Evolutionary conservation across 495 filamentous ascomycete species (phyloP), one percentile per base, ranked within the genome.

Genomic region (Hypomontagnella submonticulosa): DNA sequence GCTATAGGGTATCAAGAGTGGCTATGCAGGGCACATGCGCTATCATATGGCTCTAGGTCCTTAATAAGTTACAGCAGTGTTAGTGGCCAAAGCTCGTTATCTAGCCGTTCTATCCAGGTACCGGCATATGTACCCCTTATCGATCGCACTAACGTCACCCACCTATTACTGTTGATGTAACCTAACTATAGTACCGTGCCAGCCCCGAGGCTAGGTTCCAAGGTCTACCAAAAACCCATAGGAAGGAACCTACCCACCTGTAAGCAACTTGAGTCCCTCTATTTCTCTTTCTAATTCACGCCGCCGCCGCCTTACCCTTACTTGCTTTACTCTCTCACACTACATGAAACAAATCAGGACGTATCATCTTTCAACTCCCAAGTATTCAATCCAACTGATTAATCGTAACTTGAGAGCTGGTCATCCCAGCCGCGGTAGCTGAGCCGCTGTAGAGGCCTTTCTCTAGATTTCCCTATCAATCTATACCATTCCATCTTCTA

Each of bases 61-160:
- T 27, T 27, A 27, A 50, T 50, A 32, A 33, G 16, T 19, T 56
- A 36, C 13, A 44, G 27, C 34, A 13, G 12, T 7, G 9, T 18
- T 11, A 8, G 52, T 48, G 23, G 36, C 40, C 40, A 40, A 11
- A 38, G 9, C 36, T 10, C 58, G 32, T 33, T 52, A 57, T 57
- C 53, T 59, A 58, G 52, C 55, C 55, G 55, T 54, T 18, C 13
- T 50, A 55, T 49, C 59, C 59, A 62, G 50, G 50, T 55, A 55
- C 41, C 42, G n/a, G 32, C 57, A 23, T 52, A n/a, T 20, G 43
- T 56, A 58, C 46, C 42, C 42, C 41, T 59, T 69, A 67, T 67
- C 58, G 64, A 67, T 63, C 64, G 53, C 58, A 18, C 64, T 58
- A 62, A 62, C 37, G 57, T 61, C 50, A 67, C 47, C 51, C 52